Evolutionary conservation across 352 stramenopile species (phyloP), one percentile per base, ranked within the genome.

Genomic region (Globisporangium abappressorium): DNA sequence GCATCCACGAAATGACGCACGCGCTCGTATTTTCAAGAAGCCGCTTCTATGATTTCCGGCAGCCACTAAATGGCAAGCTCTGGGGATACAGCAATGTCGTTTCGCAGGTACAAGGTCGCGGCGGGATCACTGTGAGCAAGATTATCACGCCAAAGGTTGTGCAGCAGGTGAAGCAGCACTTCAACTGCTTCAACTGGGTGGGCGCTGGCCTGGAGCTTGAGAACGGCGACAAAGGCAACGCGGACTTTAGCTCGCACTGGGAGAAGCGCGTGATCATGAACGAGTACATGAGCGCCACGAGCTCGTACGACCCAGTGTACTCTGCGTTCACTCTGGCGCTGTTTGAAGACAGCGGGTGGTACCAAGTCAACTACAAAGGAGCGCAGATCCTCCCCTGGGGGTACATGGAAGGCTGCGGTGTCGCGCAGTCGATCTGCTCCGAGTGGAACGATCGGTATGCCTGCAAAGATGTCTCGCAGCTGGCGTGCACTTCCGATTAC

Each of bases 291-390:
- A 93, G 81, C 36, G 84, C 85, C 14, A 92, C 84, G 26, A 90
- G 79, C 38, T 78, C 82, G 53, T 89, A 91, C 61, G 88, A 92
- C 57, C 79, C 81, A 1, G 85, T 94, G 0, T 92, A 89, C 51
- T 92, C 83, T 33, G 73, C 80, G 7, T 72, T 94, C 26, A 93
- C 87, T 18, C 67, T 94, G 0, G 85, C 87, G 14, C 66, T 94
- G 38, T 93, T 94, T 67, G 85, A 90, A 66, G 87, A 94, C 66
- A 92, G 81, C 59, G 85, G 87, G 3, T 94, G 87, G 87, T 94
- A 94, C 64, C 78, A 89, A 62, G 83, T 90, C 36, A 84, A 74
- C 55, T 93, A 89, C 66, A 71, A 72, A 11, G 70, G 74, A 22
- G 85, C 85, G 0, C 78, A 95, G 57, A 61, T 78, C 8, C 68